Evolutionary conservation across 2,329 filamentous ascomycete species (phyloP), one percentile per base, ranked within the genome.

Genomic region (Fusarium devonianum): DNA sequence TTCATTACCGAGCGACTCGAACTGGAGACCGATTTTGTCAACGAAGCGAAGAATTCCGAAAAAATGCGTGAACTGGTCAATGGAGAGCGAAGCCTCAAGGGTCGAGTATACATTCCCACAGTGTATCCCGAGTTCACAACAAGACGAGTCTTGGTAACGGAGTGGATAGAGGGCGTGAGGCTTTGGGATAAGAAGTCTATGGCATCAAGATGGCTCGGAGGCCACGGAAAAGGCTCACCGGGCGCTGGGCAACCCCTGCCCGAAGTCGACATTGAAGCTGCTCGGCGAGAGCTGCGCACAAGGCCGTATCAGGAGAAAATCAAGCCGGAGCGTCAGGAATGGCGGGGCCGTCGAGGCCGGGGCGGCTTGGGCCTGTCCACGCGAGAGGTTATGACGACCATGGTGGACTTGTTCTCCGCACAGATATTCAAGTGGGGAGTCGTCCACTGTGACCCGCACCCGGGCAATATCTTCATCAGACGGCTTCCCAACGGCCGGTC

Each of bases 401-500:
- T 97, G 86, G 84, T 97, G 38, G 93, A 97, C 69, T 81, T 97
- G 23, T 99, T 97, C 77, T 90, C 88, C n/a, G 92, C 91, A 3
- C 93, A 97, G 69, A 97, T 97, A 81, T 99, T 97, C 78, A 87
- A 96, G 58, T 97, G 91, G 90, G 94, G 94, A 10, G 83, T 90
- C 32, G 90, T 97, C 0, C 93, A 99, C 75, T 97, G 93, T 74
- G 94, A 99, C 70, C 94, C 94, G 8, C 94, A 99, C 68, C 94
- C 94, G 1, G 93, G 93, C 19, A 99, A 99, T 74, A 94, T 97
- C 70, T 96, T 99, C 75, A 88, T 97, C 67, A 88, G 94, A 7
- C 87, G 94, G 7, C 79, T 90, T 12, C 89, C 92, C 1, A 86
- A 81, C 32, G 93, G 93, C n/a, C 81, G 85, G 32, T 82, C 93